Percentiles rank a stretch among this genome's conserved stretches.
phyloP scores from a whole-genome alignment of 345 rosid genomes.

The Clarkia xantiana region DNA sequence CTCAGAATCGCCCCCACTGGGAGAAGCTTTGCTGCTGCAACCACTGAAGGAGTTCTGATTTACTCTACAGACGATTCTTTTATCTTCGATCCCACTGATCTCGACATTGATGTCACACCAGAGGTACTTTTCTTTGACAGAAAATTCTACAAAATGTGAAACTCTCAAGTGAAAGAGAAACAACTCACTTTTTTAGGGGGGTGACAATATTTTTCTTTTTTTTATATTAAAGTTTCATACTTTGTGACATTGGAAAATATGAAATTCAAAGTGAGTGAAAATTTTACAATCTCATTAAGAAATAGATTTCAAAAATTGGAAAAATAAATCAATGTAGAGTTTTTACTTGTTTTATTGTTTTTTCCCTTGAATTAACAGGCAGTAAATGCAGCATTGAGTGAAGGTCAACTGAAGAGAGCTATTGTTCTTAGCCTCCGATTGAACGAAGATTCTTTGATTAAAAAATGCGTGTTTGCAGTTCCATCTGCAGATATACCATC shows the following conservation, averaged over 20 bases:
- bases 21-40: slow-evolving; percentile 78
- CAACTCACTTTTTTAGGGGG: too few species aligned
- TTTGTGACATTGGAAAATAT: too few species aligned
- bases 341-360: too few species aligned
- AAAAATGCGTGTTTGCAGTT: slow-evolving; percentile 73
- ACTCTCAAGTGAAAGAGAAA: too few species aligned
- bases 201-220: too few species aligned
- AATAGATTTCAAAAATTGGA: too few species aligned
- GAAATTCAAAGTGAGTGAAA: too few species aligned
- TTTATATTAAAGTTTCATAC: too few species aligned
- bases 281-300: too few species aligned
- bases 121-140: slow-evolving; percentile 32
- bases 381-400: slow-evolving; percentile 52
- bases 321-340: too few species aligned
- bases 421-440: slow-evolving; percentile 78
- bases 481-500: slow-evolving; percentile 50
- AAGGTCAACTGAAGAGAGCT: slow-evolving; percentile 57
- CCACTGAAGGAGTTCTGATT: slow-evolving; percentile 92
- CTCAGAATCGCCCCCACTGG: slow-evolving; percentile 92
- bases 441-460: slow-evolving; percentile 68
- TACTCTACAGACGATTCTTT: slow-evolving; percentile 81
- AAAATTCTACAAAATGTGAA: not conserved
- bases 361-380: slow-evolving; percentile 49
- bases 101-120: slow-evolving; percentile 92
- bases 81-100: slow-evolving; percentile 94